Base-by-base conservation (phyloP, 306 rosid species). In the Cicer chorassanicum region DNA sequence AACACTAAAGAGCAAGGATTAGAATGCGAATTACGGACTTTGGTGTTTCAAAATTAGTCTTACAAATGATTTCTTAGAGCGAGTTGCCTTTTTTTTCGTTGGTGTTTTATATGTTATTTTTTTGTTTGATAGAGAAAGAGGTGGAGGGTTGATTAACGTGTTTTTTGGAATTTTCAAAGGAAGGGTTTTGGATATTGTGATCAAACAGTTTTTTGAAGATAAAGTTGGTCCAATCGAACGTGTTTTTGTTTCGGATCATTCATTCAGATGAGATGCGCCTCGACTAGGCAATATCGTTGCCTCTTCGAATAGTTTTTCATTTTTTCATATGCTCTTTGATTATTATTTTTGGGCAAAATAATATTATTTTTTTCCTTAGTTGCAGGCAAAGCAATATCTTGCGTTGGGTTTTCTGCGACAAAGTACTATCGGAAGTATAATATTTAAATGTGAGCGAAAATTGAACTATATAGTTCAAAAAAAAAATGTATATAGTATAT, bases 211-310 rank as follows among this genome's bases (percentile, higher is more conserved):
- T 55, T 46, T 50, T 51, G 64, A 21, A n/a, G 65, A 77, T 63
- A 82, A 84, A 78, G 86, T 68, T 83, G 81, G 90, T 80, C 85
- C 85, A 78, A 71, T 82, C 65, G 85, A 81, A 71, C 78, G 63
- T 82, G 72, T 55, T 75, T 59, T 68, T 80, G 81, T 70, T 79
- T 80, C 60, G 68, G 38, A 80, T 67, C 38, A 78, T 62, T 80
- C 81, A 16, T 40, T 78, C 51, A 84, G 90, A 89, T 89, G 87
- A 84, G 90, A 89, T 89, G 87, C 90, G 57, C 89, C 89, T 89
- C 89, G 93, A 65, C 89, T 82, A 89, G 75, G 90, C 41, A 62
- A 68, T 51, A 51, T 10, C 19, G 45, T 73, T 85, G 39, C 68
- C 64, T 71, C 66, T 68, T 12, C 16, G 3, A 80, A 68, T 83